These are phyloP conservation scores for Dianthus caryophyllus DNA, from an alignment of 148 eudicot species.

Conservation along the genomic window DNA sequence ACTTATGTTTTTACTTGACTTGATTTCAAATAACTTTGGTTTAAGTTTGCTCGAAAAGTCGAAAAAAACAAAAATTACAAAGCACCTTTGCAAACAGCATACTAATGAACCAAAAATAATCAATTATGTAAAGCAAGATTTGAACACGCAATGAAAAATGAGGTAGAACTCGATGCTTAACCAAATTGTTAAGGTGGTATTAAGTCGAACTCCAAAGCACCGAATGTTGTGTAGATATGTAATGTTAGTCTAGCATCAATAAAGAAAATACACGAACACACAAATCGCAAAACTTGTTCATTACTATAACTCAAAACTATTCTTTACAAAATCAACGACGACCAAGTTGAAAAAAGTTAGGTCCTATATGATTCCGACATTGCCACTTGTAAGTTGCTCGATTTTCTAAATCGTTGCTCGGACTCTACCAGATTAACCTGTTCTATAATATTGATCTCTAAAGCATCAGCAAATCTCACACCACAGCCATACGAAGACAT, in stretches of 20 bases:
- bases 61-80: no score
- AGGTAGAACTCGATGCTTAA: no score
- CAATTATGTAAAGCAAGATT: no score
- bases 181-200: no score
- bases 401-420: background rate
- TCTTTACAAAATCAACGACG: slow-evolving; percentile 12
- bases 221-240: background rate
- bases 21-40: no score
- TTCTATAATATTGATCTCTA: background rate
- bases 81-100: no score
- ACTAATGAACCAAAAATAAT: no score
- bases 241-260: background rate
- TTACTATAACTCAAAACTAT: slow-evolving; percentile 12
- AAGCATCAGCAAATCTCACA: background rate
- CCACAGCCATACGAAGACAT: background rate
- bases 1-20: no score
- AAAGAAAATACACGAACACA: background rate
- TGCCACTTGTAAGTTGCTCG: background rate
- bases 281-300: slow-evolving; percentile 1
- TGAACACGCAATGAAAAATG: no score
- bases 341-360: background rate
- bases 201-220: background rate
- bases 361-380: background rate
- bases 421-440: background rate
- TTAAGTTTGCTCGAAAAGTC: no score